phyloP scores from a whole-genome alignment of 108 stramenopile genomes.

The Nitzschia sp. region DNA sequence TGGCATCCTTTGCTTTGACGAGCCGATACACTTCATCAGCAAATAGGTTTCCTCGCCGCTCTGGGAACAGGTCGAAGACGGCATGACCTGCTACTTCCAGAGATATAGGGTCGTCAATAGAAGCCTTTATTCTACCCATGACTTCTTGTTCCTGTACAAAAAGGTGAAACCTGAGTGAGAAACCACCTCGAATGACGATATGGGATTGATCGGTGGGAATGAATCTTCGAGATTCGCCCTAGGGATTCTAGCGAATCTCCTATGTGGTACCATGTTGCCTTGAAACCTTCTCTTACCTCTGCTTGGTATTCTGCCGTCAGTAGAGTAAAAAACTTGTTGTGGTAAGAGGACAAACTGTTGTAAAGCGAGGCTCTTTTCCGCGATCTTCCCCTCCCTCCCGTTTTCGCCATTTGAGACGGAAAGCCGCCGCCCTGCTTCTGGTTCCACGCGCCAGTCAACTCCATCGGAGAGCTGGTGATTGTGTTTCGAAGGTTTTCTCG shows the following conservation, averaged over 20 bases:
- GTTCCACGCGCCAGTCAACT: conserved; percentile 50
- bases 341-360: conserved; percentile 71
- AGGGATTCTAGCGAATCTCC: not conserved
- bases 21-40: conserved; percentile 86
- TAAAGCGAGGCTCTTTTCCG: conserved; percentile 75
- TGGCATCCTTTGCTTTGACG: conserved; percentile 73
- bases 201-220: not conserved
- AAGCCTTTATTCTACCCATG: conserved; percentile 64
- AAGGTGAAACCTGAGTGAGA: not conserved
- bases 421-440: conserved; percentile 32
- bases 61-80: conserved; percentile 70
- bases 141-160: conserved; percentile 75
- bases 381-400: conserved; percentile 70
- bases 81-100: conserved; percentile 70
- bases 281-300: conserved; percentile 52
- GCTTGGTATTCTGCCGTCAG: conserved; percentile 72
- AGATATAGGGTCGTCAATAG: conserved; percentile 67
- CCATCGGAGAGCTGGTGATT: conserved; percentile 65
- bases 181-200: not conserved
- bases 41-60: conserved; percentile 82
- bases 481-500: conserved; percentile 26
- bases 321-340: conserved; percentile 66
- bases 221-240: not conserved
- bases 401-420: not conserved
- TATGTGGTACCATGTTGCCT: not conserved